Evolutionary conservation across 139 green algal species (phyloP).

Genomic region (Chlorella sp.): DNA sequence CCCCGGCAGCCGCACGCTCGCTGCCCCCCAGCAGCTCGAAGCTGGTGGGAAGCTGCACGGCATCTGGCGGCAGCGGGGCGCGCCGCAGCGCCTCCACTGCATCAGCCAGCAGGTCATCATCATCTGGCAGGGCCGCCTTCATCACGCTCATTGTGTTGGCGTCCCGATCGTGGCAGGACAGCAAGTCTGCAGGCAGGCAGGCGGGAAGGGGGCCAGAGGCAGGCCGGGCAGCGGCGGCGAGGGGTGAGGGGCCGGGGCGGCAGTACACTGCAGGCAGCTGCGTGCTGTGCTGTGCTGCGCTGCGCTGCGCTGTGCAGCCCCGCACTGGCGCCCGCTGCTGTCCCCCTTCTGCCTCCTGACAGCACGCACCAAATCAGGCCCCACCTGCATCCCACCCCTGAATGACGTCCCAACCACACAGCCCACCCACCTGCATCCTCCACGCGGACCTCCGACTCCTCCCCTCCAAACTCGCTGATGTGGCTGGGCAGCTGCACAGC

Average conservation of each 20-base stretch:
- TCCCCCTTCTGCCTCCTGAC: not conserved
- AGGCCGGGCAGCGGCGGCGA: too few species aligned
- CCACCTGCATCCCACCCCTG: too few species aligned
- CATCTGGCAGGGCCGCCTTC: slow-evolving; percentile 40
- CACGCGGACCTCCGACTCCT: slow-evolving; percentile 1
- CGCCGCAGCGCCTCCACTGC: slow-evolving; percentile 14
- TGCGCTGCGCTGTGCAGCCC: not conserved
- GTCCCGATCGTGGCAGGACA: not conserved
- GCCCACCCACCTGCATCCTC: not conserved
- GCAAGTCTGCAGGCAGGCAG: not conserved
- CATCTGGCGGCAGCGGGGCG: slow-evolving; percentile 20
- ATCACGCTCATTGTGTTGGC: slow-evolving; percentile 39
- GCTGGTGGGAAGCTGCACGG: slow-evolving; percentile 42
- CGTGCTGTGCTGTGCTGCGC: not conserved
- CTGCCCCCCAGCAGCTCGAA: slow-evolving; percentile 43
- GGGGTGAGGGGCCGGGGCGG: not conserved
- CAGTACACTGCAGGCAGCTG: not conserved
- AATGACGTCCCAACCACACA: too few species aligned
- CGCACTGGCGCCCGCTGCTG: not conserved
- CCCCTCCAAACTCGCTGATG: slow-evolving; percentile 61
- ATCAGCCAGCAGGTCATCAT: slow-evolving; percentile 25
- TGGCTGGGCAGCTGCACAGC: slow-evolving; percentile 45
- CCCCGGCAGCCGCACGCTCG: not conserved
- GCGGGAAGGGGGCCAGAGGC: not conserved
- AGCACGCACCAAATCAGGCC: too few species aligned